These are phyloP conservation scores for Salix suchowensis DNA, from an alignment of 345 rosid species.

Conservation along the genomic window DNA sequence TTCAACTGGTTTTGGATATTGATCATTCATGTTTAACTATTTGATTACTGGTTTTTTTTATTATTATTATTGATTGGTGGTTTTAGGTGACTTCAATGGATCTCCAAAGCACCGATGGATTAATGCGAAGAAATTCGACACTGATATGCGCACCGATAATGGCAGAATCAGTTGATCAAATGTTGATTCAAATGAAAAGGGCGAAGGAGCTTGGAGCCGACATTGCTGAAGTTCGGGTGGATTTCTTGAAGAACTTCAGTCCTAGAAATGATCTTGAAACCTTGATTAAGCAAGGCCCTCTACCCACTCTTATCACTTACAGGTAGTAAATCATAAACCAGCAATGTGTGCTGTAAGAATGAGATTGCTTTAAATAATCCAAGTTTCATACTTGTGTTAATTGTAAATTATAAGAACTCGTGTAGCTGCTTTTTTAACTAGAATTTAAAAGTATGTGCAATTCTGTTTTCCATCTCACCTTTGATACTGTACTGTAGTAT, in stretches of 20 bases:
- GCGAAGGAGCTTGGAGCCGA: conserved; percentile 58
- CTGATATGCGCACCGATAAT: conserved; percentile 47
- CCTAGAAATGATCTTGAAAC: conserved; percentile 46
- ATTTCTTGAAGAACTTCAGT: conserved; percentile 47
- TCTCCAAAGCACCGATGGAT: conserved; percentile 28
- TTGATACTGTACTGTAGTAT: background rate
- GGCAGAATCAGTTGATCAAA: conserved; percentile 51
- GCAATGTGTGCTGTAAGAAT: background rate
- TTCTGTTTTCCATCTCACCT: too few species aligned
- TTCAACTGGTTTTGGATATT: background rate
- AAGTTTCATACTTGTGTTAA: background rate
- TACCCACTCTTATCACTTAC: conserved; percentile 56
- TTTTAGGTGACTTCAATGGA: conserved; percentile 37
- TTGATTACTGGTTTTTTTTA: background rate
- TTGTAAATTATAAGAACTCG: background rate
- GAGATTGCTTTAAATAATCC: background rate
- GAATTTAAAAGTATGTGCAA: too few species aligned
- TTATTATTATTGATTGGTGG: background rate
- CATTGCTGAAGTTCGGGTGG: conserved; percentile 51
- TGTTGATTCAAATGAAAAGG: conserved; percentile 38
- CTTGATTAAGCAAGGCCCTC: conserved; percentile 44
- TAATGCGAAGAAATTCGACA: conserved; percentile 42
- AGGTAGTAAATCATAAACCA: conserved; percentile 29
- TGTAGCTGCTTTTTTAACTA: background rate
- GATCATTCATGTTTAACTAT: background rate